Conservation (phyloP, 805 yeast genomes). For the Lipomyces sp. region DNA sequence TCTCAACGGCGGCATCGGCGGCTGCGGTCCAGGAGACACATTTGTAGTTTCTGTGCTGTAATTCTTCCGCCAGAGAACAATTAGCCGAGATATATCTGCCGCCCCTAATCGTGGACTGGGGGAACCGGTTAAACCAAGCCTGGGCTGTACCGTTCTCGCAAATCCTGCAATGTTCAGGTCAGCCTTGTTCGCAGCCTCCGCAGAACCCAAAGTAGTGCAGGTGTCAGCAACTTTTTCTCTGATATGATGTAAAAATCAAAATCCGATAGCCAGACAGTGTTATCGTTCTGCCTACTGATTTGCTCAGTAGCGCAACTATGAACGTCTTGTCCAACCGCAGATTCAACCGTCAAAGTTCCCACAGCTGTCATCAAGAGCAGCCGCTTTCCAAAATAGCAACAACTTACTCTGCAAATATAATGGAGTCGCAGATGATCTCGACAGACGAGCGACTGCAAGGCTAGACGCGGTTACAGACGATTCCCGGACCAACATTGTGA, state of each 20-base stretch:
- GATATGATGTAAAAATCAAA: neutral
- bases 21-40: neutral
- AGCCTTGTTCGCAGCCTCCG: neutral
- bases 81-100: neutral
- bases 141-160: neutral
- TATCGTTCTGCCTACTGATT: neutral
- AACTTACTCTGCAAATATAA: neutral
- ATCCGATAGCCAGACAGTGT: neutral
- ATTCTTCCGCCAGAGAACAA: neutral
- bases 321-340: neutral
- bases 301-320: neutral
- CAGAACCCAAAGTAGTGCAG: neutral
- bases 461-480: neutral
- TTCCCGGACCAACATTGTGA: slow-evolving; percentile 2
- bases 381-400: neutral
- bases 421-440: neutral
- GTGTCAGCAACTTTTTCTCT: neutral
- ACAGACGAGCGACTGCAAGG: neutral
- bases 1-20: slow-evolving; percentile 1
- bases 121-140: neutral
- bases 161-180: neutral
- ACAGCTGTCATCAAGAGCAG: neutral
- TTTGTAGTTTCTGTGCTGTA: slow-evolving; percentile 7
- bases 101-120: neutral
- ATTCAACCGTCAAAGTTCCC: neutral